Evolutionary conservation across 805 yeast species (phyloP).

Genomic region (Candida vaughaniae): DNA sequence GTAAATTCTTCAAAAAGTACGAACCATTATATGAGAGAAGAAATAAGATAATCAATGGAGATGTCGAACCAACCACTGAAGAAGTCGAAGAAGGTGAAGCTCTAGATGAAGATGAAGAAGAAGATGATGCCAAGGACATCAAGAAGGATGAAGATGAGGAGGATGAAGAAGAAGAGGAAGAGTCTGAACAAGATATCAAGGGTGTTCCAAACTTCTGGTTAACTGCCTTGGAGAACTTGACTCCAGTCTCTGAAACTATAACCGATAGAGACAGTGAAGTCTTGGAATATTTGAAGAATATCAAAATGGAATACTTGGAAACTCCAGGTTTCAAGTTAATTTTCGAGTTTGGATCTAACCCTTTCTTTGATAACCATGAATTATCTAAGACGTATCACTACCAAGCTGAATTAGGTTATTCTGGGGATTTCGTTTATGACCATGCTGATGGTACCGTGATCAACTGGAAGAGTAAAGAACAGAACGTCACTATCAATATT

Average conservation of each 20-base stretch:
- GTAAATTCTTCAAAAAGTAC: slow-evolving; percentile 69
- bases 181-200: slow-evolving; percentile 34
- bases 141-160: slow-evolving; percentile 24
- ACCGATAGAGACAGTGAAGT: slow-evolving; percentile 90
- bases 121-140: slow-evolving; percentile 14
- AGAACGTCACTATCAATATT: slow-evolving; percentile 79
- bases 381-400: slow-evolving; percentile 88
- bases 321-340: slow-evolving; percentile 86
- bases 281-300: slow-evolving; percentile 62
- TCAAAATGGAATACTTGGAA: slow-evolving; percentile 75
- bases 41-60: slow-evolving; percentile 69
- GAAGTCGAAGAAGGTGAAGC: slow-evolving; percentile 79
- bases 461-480: slow-evolving; percentile 77
- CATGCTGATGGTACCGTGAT: slow-evolving; percentile 91
- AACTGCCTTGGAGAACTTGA: slow-evolving; percentile 87
- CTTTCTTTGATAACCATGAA: slow-evolving; percentile 68
- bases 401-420: slow-evolving; percentile 89
- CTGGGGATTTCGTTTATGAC: slow-evolving; percentile 95
- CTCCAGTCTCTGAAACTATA: slow-evolving; percentile 77
- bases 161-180: slow-evolving; percentile 43
- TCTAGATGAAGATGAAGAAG: slow-evolving; percentile 53
- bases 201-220: slow-evolving; percentile 98
- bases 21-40: slow-evolving; percentile 76
- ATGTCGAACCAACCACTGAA: slow-evolving; percentile 69
- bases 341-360: slow-evolving; percentile 76